Evolutionary conservation across 805 yeast species (phyloP), one percentile per base, ranked within the genome.

Genomic region (Barnettozyma botsteinii): DNA sequence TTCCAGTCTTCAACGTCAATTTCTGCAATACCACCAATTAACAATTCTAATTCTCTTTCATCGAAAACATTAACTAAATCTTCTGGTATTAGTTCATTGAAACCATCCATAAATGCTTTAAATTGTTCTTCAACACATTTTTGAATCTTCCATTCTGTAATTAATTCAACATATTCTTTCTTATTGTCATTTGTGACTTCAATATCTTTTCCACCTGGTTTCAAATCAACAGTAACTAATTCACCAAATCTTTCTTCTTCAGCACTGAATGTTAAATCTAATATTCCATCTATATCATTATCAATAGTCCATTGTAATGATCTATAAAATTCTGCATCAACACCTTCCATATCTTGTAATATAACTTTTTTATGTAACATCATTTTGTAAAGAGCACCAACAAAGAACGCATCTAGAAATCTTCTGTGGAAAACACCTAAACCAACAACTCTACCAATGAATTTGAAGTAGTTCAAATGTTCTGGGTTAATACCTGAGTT

Each of bases 1-100:
- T 88, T 93, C 99, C 99, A 93, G 69, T 93, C 99, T 50, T 89
- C 97, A 43, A 91, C 85, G 64, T 93, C 98, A 56, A 93, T 91
- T 57, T 93, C 98, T 2, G 97, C 93, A 58, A 93, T 80, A 64
- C 99, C 99, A 62, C 98, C 98, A 64, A 93, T 93, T 59, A 93
- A 75, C 60, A 93, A 70, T 70, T 93, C 99, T 49, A 93, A 70
- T 66, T 93, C 99, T 63, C 97, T 82, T 69, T 93, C 98, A 65
- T 93, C 98, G 61, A 93, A 93, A 32, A 93, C 98, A 51, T 85
- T 87, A 41, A 93, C 95, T 46, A 93, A 70, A 61, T 93, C 98
- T 65, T 89, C 96, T 23, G 99, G 98, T 47, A 93, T 87, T 57
- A 93, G 75, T 64, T 93, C 99, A 63, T 91, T 88, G 75, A 93